phyloP scores from a whole-genome alignment of 2,329 filamentous ascomycete genomes.

The Leptodontidium sp. region DNA sequence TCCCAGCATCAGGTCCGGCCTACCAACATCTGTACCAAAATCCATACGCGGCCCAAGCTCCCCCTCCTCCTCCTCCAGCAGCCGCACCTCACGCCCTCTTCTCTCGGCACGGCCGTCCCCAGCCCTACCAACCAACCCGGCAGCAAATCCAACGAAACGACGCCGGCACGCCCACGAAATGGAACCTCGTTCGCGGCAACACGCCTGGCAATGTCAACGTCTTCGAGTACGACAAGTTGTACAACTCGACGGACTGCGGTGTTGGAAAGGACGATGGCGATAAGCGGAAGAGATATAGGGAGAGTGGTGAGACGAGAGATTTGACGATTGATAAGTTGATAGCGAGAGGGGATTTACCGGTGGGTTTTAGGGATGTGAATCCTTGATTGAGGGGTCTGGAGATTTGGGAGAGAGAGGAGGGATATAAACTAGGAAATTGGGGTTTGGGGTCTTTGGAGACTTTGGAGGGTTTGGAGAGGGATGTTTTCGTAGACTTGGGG shows the following conservation, averaged over 20 bases:
- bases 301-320: neutral
- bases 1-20: too few species aligned
- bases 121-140: neutral
- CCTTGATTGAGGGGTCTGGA: neutral
- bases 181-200: neutral
- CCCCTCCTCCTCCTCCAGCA: neutral
- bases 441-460: neutral
- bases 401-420: neutral
- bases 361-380: neutral
- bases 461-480: neutral
- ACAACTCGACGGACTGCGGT: neutral
- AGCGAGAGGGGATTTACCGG: neutral
- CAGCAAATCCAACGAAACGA: neutral
- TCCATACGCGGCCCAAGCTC: neutral
- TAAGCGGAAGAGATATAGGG: neutral
- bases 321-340: neutral
- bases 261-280: neutral
- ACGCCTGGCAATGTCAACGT: neutral
- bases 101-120: neutral
- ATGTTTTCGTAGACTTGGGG: too few species aligned
- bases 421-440: too few species aligned
- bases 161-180: neutral
- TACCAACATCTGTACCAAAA: neutral
- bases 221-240: neutral
- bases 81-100: neutral